Evolutionary conservation across 164 flowering plant species (phyloP), one percentile per base, ranked within the genome.

Genomic region (Piper longum): DNA sequence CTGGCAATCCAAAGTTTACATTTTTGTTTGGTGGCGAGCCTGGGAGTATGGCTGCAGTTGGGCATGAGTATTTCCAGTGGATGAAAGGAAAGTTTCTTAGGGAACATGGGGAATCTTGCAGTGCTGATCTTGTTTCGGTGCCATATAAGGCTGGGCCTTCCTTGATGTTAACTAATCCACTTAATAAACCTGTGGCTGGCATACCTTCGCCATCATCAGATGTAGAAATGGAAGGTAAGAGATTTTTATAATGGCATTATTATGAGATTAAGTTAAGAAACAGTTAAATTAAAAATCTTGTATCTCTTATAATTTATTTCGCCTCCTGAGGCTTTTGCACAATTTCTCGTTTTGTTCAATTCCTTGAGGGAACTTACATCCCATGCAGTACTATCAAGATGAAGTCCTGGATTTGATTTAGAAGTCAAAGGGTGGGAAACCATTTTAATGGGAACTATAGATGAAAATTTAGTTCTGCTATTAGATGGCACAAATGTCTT

Each of bases 161-260:
- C 12, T 1, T 5, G 41, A 69, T 64, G 39, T 17, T 66, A 7
- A 51, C 61, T 65, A 45, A 57, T 65, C 64, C 67, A 41, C 45
- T 14, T 40, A 62, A 62, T 66, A 73, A 66, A 62, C 70, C 66
- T 61, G 64, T n/a, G 59, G 63, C 76, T 48, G 51, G 63, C 70
- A 76, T 87, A 54, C 73, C 79, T 54, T 71, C 79, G 62, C 87
- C 54, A 82, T 87, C 95, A 83, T 91, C 98, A 63, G 96, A 88
- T 77, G 83, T 91, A 85, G 98, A 91, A 65, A 83, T 87, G 86
- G 96, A 88, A 85, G 98, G 98, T 91, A 51, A 70, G 85, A 71
- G 45, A 56, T 4, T 14, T 45, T 59, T 12, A 40, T 44, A 41
- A 40, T 13, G 41, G 36, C 36, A 26, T 26, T 26, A 26, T 26